These are phyloP conservation scores for Fremontodendron californicum DNA, from an alignment of 345 rosid species.

Conservation along the genomic window DNA sequence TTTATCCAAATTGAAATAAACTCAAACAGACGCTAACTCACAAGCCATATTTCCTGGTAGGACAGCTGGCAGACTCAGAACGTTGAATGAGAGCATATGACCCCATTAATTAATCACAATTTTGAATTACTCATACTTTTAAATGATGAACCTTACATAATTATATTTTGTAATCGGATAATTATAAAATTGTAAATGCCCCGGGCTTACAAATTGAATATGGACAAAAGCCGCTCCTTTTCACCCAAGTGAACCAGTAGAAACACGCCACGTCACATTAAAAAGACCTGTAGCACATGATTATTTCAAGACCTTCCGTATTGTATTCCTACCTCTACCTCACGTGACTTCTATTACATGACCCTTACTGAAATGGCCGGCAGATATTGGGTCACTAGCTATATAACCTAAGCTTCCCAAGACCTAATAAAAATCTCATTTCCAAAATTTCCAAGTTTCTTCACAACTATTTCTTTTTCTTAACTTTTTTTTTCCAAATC, in stretches of 20 bases:
- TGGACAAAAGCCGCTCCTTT: background rate
- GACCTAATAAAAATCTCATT: background rate
- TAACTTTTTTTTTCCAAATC: background rate
- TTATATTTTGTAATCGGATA: too few relatives aligned
- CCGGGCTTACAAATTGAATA: too few relatives aligned
- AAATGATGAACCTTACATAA: too few relatives aligned
- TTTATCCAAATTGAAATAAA: too few relatives aligned
- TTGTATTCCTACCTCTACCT: background rate
- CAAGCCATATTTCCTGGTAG: too few relatives aligned
- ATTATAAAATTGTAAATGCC: too few relatives aligned
- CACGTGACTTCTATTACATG: conserved; percentile 32
- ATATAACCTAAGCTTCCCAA: background rate
- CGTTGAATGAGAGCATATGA: too few relatives aligned
- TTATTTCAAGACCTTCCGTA: background rate
- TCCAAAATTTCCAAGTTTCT: background rate
- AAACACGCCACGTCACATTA: conserved; percentile 9
- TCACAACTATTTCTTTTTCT: background rate
- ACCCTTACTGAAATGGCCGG: conserved; percentile 35
- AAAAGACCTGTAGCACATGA: conserved; percentile 22
- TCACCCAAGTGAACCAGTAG: background rate
- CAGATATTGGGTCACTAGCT: conserved; percentile 8
- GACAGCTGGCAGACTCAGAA: conserved; percentile 16
- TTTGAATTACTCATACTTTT: too few relatives aligned
- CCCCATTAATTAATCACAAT: too few relatives aligned
- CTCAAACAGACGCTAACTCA: too few relatives aligned